phyloP scores from a whole-genome alignment of 179 eudicot genomes.

The Silene coronaria region DNA sequence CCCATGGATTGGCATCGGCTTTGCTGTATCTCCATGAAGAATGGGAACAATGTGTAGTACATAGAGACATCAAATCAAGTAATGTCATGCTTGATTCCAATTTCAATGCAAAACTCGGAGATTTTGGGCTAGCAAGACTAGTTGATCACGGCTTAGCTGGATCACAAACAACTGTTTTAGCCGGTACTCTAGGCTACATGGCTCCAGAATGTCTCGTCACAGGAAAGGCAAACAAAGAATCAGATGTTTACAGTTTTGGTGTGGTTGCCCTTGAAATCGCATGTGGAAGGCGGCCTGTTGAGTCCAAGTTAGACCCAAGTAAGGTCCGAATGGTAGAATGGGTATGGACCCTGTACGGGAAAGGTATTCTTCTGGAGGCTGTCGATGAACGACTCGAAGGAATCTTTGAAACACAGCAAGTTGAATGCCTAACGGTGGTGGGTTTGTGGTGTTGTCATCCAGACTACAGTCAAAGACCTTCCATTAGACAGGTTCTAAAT shows the following conservation, averaged over 20 bases:
- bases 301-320: background rate
- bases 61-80: constrained; percentile 32
- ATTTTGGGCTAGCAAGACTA: constrained; percentile 33
- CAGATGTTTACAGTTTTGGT: constrained; percentile 35
- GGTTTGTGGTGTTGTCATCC: constrained; percentile 44
- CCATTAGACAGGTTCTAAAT: constrained; percentile 33
- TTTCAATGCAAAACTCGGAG: constrained; percentile 34
- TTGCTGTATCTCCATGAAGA: constrained; percentile 33
- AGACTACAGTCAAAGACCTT: constrained; percentile 23
- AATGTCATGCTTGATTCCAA: constrained; percentile 31
- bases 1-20: constrained; percentile 30
- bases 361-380: constrained; percentile 19
- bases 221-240: constrained; percentile 35
- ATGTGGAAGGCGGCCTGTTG: constrained; percentile 22
- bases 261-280: constrained; percentile 31
- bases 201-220: constrained; percentile 28
- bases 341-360: constrained; percentile 26
- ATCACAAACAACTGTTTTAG: constrained; percentile 29
- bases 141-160: constrained; percentile 25
- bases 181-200: constrained; percentile 31
- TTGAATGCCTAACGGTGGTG: constrained; percentile 24
- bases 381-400: constrained; percentile 18
- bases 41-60: constrained; percentile 37
- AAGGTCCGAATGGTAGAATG: constrained; percentile 25
- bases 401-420: constrained; percentile 15